These are phyloP conservation scores for Saccharomycopsis babjevae DNA, from an alignment of 805 yeast species.

Conservation along the genomic window DNA sequence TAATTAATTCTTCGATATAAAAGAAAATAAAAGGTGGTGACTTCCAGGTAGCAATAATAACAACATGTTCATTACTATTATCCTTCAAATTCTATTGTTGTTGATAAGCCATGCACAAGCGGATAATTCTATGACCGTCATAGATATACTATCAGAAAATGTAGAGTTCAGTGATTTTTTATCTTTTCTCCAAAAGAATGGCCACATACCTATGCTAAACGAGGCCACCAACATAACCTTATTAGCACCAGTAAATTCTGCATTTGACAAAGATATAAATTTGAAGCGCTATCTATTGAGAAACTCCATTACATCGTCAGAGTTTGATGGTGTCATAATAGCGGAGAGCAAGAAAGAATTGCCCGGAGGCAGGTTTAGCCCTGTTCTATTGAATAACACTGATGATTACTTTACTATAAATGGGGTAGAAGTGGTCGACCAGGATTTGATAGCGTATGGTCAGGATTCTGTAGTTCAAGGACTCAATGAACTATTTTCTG, in stretches of 20 bases:
- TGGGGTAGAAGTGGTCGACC: conserved; percentile 41
- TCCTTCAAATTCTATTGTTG: background rate
- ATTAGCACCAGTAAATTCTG: conserved; percentile 75
- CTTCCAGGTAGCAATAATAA: background rate
- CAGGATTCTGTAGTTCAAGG: conserved; percentile 64
- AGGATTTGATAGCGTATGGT: conserved; percentile 47
- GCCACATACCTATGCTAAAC: conserved; percentile 53
- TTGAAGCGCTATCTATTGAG: conserved; percentile 29
- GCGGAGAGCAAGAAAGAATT: conserved; percentile 20
- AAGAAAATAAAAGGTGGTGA: too few species aligned
- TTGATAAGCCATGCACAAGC: background rate
- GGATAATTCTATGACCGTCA: conserved; percentile 30
- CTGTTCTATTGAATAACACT: conserved; percentile 23
- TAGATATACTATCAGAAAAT: conserved; percentile 60
- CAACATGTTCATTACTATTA: background rate
- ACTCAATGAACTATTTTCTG: conserved; percentile 37
- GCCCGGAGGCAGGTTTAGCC: conserved; percentile 20
- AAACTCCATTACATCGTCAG: conserved; percentile 23
- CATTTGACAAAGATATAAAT: conserved; percentile 37
- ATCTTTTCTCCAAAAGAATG: conserved; percentile 49
- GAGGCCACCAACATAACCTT: conserved; percentile 53
- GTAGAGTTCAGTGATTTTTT: conserved; percentile 59
- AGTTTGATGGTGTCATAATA: conserved; percentile 25
- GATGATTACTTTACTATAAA: conserved; percentile 25
- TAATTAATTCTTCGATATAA: too few species aligned